Percentiles rank a stretch among this genome's conserved stretches.
These are phyloP conservation scores for Boechera retrofracta DNA, from an alignment of 345 rosid species.

Conservation along the genomic window DNA sequence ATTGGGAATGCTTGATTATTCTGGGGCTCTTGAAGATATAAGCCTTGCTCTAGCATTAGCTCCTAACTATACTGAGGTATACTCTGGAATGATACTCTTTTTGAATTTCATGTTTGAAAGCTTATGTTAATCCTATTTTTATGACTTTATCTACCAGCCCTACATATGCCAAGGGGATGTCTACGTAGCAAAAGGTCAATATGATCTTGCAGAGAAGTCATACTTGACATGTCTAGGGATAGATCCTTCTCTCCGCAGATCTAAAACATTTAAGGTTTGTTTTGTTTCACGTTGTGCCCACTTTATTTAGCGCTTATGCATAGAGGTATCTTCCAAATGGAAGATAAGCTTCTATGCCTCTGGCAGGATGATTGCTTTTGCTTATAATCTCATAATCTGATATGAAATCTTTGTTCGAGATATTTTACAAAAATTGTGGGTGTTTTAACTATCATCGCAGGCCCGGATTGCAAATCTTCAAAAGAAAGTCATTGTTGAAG, in stretches of 20 bases:
- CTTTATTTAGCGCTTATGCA: slow-evolving; percentile 5
- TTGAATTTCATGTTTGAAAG: neutral
- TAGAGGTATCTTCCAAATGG: neutral
- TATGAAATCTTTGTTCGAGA: slow-evolving; percentile 12
- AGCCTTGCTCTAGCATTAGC: slow-evolving; percentile 55
- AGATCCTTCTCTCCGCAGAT: slow-evolving; percentile 75
- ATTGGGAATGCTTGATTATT: slow-evolving; percentile 63
- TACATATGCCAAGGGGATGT: slow-evolving; percentile 85
- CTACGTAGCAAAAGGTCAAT: slow-evolving; percentile 64
- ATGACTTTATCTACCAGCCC: slow-evolving; percentile 50
- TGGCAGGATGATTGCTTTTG: neutral
- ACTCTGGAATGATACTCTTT: slow-evolving; percentile 14
- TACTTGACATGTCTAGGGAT: slow-evolving; percentile 63
- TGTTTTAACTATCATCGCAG: slow-evolving; percentile 47
- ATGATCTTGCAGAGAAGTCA: slow-evolving; percentile 69
- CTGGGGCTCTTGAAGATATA: slow-evolving; percentile 83
- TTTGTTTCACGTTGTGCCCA: neutral
- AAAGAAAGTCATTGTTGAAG: slow-evolving; percentile 54
- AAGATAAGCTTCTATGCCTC: neutral
- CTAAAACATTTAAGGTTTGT: slow-evolving; percentile 77
- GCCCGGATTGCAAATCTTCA: slow-evolving; percentile 63
- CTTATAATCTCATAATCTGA: slow-evolving; percentile 2
- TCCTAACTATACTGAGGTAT: slow-evolving; percentile 67
- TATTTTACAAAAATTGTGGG: neutral
- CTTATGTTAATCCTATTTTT: slow-evolving; percentile 1